phyloP scores from a whole-genome alignment of 352 stramenopile species.

The Thalassiosira pacifica region DNA sequence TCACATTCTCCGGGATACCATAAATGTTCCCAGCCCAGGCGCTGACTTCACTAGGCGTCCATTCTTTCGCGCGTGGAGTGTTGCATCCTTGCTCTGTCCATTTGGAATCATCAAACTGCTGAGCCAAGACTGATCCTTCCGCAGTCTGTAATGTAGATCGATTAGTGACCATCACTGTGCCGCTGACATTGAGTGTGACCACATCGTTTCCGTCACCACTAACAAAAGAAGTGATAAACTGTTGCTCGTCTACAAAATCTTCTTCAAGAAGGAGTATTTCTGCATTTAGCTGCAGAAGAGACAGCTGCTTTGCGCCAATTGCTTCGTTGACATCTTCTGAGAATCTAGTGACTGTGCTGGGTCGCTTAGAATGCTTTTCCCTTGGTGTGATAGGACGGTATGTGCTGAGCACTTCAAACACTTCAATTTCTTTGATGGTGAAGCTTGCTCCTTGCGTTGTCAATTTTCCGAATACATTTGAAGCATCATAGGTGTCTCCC shows the following conservation, averaged over 20 bases:
- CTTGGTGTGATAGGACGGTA: background rate
- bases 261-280: conserved; percentile 32
- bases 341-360: conserved; percentile 11
- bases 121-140: conserved; percentile 27
- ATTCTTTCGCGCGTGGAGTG: conserved; percentile 17
- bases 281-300: conserved; percentile 23
- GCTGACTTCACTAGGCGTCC: conserved; percentile 31
- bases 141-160: conserved; percentile 13
- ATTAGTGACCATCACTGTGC: conserved; percentile 15
- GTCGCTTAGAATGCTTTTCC: background rate
- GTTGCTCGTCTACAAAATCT: conserved; percentile 40
- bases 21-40: conserved; percentile 25
- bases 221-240: conserved; percentile 35
- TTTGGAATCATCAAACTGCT: conserved; percentile 27
- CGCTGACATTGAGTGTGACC: conserved; percentile 31
- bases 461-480: background rate
- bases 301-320: conserved; percentile 33
- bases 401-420: conserved; percentile 30
- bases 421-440: conserved; percentile 44
- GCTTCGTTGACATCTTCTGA: conserved; percentile 33
- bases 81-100: conserved; percentile 33
- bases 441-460: background rate
- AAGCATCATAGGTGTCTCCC: background rate
- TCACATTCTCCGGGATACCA: conserved; percentile 23
- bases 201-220: conserved; percentile 28